These are phyloP conservation scores for Triticum turgidum DNA, from an alignment of 176 grass and related monocot genomes.

Conservation along the genomic window DNA sequence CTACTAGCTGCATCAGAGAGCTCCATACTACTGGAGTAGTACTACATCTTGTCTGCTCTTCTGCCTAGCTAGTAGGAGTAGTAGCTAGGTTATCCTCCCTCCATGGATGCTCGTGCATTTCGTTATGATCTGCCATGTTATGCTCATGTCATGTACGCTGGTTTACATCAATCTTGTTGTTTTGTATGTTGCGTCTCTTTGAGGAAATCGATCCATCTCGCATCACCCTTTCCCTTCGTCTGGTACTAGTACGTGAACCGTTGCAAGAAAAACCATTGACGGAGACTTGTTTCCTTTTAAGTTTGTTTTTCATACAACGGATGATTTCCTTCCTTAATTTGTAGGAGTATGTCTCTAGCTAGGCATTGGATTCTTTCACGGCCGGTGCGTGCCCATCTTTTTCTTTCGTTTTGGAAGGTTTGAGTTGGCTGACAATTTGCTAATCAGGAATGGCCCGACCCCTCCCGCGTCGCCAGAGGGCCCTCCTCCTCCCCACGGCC, in stretches of 20 bases:
- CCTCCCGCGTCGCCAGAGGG: no score
- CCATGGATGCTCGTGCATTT: slow-evolving; percentile 23
- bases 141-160: slow-evolving; percentile 9
- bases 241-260: background rate
- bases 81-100: slow-evolving; percentile 35
- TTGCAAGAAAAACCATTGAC: slow-evolving; percentile 20
- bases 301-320: background rate
- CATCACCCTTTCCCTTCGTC: background rate
- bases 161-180: background rate
- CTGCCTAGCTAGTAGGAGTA: background rate
- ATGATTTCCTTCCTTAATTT: background rate
- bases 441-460: no score
- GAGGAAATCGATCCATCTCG: slow-evolving; percentile 6
- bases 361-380: background rate
- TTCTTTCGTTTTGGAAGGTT: background rate
- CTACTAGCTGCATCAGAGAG: no score
- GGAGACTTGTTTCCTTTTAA: background rate
- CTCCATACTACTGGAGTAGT: no score
- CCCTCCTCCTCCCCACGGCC: no score
- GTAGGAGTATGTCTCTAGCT: background rate
- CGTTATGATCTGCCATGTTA: slow-evolving; percentile 2
- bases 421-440: no score
- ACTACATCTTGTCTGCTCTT: background rate
- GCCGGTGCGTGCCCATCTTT: no score
- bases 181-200: slow-evolving; percentile 32